A percentile compares a stretch with the other conserved stretches of the same genome.
Conservation (phyloP, 2,329 filamentous ascomycete genomes). For the Colletotrichum cordylinicola region DNA sequence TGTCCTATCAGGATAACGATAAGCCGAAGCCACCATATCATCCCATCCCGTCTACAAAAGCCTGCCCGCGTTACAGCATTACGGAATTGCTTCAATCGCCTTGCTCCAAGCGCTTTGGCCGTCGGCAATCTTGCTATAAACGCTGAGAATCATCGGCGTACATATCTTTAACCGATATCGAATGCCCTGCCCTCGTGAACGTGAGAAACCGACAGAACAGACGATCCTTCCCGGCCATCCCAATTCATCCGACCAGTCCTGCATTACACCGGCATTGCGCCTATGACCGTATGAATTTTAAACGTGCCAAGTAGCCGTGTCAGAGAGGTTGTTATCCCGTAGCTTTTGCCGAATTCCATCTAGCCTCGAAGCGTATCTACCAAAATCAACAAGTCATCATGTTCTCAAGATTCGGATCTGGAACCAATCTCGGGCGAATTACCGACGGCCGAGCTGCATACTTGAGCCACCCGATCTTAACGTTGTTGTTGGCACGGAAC, state of each 20-base stretch:
- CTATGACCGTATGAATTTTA: neutral
- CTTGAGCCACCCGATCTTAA: neutral
- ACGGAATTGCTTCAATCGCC: neutral
- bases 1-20: neutral
- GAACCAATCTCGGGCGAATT: neutral
- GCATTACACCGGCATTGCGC: neutral
- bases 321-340: neutral
- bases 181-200: neutral
- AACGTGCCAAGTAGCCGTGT: neutral
- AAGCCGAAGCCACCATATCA: neutral
- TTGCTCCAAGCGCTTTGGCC: neutral
- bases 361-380: neutral
- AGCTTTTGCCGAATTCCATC: neutral
- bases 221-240: neutral
- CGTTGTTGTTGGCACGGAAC: neutral
- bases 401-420: neutral
- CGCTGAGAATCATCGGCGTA: neutral
- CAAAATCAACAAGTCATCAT: neutral
- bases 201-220: neutral
- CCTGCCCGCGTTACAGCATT: neutral
- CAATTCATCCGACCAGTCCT: neutral
- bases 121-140: neutral
- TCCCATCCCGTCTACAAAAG: neutral
- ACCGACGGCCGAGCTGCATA: neutral
- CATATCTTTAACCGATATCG: neutral